Conservation (phyloP, 148 eudicot genomes). For the Dysphania ambrosioides region DNA sequence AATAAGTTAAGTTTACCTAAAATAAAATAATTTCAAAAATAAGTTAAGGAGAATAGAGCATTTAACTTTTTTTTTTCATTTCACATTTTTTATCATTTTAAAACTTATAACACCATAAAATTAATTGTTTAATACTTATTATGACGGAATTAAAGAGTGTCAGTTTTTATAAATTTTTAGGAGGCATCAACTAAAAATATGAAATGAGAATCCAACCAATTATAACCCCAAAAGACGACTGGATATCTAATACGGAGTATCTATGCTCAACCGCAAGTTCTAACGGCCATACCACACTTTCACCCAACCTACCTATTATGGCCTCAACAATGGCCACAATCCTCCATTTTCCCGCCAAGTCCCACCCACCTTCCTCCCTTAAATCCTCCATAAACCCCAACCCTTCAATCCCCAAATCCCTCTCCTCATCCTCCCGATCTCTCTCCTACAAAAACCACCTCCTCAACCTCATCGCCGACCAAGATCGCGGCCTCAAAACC, state of each 20-base stretch:
- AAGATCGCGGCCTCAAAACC: slow-evolving; percentile 77
- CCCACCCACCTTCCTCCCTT: slow-evolving; percentile 17
- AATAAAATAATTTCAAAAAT: no score
- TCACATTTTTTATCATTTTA: no score
- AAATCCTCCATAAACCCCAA: slow-evolving; percentile 21
- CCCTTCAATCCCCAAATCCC: slow-evolving; percentile 24
- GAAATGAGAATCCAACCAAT: no score
- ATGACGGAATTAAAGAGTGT: no score
- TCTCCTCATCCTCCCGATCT: slow-evolving; percentile 39
- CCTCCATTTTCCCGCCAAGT: slow-evolving; percentile 50
- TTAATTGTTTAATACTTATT: no score
- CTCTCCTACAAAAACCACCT: slow-evolving; percentile 61
- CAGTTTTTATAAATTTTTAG: no score
- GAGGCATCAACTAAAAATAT: no score
- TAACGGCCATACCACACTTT: slow-evolving; percentile 17
- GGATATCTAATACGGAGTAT: no score
- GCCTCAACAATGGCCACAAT: slow-evolving; percentile 24
- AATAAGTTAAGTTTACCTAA: no score
- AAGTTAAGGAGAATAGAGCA: no score
- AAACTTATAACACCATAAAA: no score
- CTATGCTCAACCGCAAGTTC: slow-evolving; percentile 14
- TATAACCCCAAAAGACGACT: not conserved
- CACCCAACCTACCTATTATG: not conserved
- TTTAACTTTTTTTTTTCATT: no score
- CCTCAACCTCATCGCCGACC: slow-evolving; percentile 72